Base-by-base conservation (phyloP, 768 basidiomycete genomes). In the Podaxis sp. region DNA sequence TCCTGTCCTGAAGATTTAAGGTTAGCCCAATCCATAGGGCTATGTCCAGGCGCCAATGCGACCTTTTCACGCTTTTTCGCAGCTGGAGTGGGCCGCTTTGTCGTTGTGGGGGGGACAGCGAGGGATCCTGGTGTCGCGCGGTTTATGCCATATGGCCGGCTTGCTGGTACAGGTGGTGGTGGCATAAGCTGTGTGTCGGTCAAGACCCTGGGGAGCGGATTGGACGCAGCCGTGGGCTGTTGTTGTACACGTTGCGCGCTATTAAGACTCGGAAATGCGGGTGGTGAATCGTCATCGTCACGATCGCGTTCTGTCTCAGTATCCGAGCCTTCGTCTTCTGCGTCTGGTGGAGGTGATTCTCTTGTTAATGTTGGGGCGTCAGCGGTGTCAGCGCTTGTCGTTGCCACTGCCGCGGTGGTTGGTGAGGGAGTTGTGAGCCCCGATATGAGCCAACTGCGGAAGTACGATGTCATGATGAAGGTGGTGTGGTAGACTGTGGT, bases 11-110 rank as follows among this genome's bases (percentile, higher is more conserved):
- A 93, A 3, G 85, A 77, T 74, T 96, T 95, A 62, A 97, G 76
- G 51, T 82, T 86, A 1, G 94, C 95, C 96, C 96, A 99, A 75
- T 99, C 97, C 30, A 99, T 74, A 10, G 95, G 87, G 65, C 93
- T 91, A 73, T 90, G 90, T 5, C 97, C 97, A 1, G 96, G 96
- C 11, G 91, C 88, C 3, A 99, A 83, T 4, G 88, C 92, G 0
- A 97, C 95, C 76, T 96, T 98, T 33, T 80, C 83, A 22, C 87
- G 78, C 67, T 80, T 86, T 69, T 87, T 89, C 5, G 76, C 70
- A 12, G 82, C 77, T 63, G 83, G 84, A 15, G 75, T 69, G 0
- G 87, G 87, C 0, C 78, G 78, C 66, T 83, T 83, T 6, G 84
- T 88, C 15, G 91, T 90, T 8, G 82, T 80, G n/a, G 83, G 78